Evolutionary conservation across 768 basidiomycete species (phyloP).

Genomic region (Nidularia sp.): DNA sequence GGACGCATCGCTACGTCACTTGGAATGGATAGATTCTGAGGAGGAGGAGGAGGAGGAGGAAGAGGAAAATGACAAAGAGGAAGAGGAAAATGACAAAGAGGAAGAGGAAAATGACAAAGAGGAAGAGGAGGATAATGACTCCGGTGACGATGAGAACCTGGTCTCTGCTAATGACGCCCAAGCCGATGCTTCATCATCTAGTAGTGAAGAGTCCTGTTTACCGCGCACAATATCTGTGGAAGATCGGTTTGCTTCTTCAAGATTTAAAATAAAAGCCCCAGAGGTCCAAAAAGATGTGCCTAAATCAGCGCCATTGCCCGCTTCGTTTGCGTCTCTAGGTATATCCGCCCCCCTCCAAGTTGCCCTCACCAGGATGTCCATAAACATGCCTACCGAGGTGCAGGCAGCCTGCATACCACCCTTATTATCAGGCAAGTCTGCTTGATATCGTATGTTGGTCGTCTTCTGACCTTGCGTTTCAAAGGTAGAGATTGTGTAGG

Average conservation of each 20-base stretch:
- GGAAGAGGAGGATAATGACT: slow-evolving; percentile 2
- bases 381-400: slow-evolving; percentile 78
- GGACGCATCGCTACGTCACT: slow-evolving; percentile 3
- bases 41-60: slow-evolving; percentile 11
- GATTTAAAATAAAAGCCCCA: slow-evolving; percentile 1
- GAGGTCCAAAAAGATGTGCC: not conserved
- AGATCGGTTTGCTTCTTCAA: slow-evolving; percentile 13
- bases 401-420: slow-evolving; percentile 89
- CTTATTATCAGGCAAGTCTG: slow-evolving; percentile 64
- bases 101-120: slow-evolving; percentile 3
- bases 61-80: slow-evolving; percentile 1
- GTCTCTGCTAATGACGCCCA: too few species aligned
- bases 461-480: not conserved
- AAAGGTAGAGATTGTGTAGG: slow-evolving; percentile 94
- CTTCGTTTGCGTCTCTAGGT: slow-evolving; percentile 54
- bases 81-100: slow-evolving; percentile 5
- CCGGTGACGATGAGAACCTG: not conserved
- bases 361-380: slow-evolving; percentile 80
- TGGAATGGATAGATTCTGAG: slow-evolving; percentile 1
- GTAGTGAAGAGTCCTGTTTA: too few species aligned
- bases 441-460: not conserved
- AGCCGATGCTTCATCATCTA: too few species aligned
- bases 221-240: slow-evolving; percentile 7
- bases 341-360: slow-evolving; percentile 55
- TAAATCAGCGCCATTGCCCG: slow-evolving; percentile 5